A percentile compares a stretch with the other conserved stretches of the same genome.
phyloP scores from a whole-genome alignment of 352 stramenopile species.

The Phytophthora multivora region DNA sequence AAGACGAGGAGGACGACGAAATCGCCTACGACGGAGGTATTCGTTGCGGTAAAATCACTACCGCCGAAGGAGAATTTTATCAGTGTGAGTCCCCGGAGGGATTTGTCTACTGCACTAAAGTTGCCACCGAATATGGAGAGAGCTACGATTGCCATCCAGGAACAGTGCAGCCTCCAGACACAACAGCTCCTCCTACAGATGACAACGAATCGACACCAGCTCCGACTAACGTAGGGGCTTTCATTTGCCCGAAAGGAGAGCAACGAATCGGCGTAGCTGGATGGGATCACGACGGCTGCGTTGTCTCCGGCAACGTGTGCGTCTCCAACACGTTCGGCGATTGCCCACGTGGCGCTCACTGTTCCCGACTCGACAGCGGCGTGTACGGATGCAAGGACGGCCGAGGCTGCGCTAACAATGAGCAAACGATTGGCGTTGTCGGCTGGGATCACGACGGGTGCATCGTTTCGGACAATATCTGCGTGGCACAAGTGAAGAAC shows the following conservation, averaged over 20 bases:
- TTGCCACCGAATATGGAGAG: constrained; percentile 16
- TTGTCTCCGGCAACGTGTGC: constrained; percentile 3
- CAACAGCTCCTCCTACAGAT: background rate
- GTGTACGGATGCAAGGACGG: constrained; percentile 36
- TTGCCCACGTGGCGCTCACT: constrained; percentile 32
- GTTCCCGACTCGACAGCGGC: constrained; percentile 27
- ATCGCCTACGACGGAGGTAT: background rate
- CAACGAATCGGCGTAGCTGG: constrained; percentile 5
- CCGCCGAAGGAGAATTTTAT: constrained; percentile 6
- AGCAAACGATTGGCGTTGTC: constrained; percentile 31
- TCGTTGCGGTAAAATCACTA: constrained; percentile 14
- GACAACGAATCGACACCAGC: constrained; percentile 3
- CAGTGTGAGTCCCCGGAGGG: constrained; percentile 3
- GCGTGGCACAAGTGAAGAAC: constrained; percentile 23
- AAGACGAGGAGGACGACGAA: background rate
- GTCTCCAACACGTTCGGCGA: background rate
- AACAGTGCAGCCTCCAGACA: background rate
- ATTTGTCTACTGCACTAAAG: constrained; percentile 8
- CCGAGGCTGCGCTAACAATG: constrained; percentile 8
- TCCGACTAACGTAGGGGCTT: background rate
- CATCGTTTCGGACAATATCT: constrained; percentile 22
- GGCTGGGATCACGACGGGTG: constrained; percentile 31
- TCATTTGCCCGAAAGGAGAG: background rate
- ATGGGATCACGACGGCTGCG: constrained; percentile 8
- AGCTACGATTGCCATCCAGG: constrained; percentile 5